Conservation (phyloP, 352 stramenopile genomes). For the Pythium apleroticum region DNA sequence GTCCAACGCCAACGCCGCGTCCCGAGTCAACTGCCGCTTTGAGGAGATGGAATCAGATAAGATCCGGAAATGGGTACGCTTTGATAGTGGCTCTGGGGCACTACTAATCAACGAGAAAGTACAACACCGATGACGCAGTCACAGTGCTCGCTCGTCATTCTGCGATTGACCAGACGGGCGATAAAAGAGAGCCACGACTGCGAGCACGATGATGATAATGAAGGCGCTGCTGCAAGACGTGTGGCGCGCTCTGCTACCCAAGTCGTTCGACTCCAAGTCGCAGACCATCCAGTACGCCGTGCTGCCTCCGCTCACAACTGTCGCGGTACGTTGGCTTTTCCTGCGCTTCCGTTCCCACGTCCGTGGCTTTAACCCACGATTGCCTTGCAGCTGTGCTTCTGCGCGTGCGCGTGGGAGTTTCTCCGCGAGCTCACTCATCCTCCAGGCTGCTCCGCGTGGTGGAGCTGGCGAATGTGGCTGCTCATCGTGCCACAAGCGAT, state of each 20-base stretch:
- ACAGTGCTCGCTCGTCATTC: neutral
- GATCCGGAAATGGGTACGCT: conserved; percentile 27
- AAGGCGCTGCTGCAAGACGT: conserved; percentile 5
- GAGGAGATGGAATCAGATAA: conserved; percentile 11
- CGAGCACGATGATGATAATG: neutral
- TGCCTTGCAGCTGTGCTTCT: conserved; percentile 13
- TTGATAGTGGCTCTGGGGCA: neutral
- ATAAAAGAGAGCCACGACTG: neutral
- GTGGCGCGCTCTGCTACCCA: conserved; percentile 9
- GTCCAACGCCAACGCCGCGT: neutral
- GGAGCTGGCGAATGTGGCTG: conserved; percentile 24
- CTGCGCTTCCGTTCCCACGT: neutral
- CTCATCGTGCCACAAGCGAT: conserved; percentile 20
- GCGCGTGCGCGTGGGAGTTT: conserved; percentile 25
- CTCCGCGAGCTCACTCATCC: conserved; percentile 10
- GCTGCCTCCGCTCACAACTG: conserved; percentile 12
- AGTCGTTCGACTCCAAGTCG: conserved; percentile 24
- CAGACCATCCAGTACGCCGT: conserved; percentile 22
- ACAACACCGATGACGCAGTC: neutral
- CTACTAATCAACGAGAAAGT: neutral
- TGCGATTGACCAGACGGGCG: neutral
- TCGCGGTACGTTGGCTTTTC: conserved; percentile 9
- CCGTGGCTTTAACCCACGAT: neutral
- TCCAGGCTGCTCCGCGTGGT: conserved; percentile 10
- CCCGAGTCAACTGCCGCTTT: conserved; percentile 21